A percentile compares a stretch with the other conserved stretches of the same genome.
These are phyloP conservation scores for Neurospora crassa DNA, from an alignment of 2,329 filamentous ascomycete genomes.

Conservation along the genomic window DNA sequence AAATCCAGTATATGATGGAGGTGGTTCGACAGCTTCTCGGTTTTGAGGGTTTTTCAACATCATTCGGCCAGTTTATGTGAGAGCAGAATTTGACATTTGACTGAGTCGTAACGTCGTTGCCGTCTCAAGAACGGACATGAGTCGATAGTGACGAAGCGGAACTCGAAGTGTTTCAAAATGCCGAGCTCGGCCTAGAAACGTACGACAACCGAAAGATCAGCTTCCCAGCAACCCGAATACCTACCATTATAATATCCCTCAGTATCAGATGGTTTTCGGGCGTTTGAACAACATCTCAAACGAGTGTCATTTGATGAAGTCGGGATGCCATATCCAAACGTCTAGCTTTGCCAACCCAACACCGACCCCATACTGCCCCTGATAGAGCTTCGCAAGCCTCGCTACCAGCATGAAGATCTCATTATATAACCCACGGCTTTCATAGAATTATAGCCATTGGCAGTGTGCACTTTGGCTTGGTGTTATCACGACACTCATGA, in stretches of 20 bases:
- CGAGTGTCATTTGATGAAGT: not conserved
- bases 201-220: not conserved
- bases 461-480: not conserved
- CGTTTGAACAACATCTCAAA: not conserved
- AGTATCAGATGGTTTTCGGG: not conserved
- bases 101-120: not conserved
- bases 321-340: not conserved
- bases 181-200: not conserved
- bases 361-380: not conserved
- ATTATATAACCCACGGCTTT: not conserved
- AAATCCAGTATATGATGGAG: not conserved
- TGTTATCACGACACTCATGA: not conserved
- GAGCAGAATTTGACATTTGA: not conserved
- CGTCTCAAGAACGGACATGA: not conserved
- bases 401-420: not conserved
- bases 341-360: not conserved
- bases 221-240: not conserved
- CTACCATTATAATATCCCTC: not conserved
- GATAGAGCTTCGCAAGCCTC: not conserved
- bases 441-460: not conserved
- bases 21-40: not conserved
- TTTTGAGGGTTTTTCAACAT: too few species aligned
- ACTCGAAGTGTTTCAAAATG: not conserved
- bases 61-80: not conserved
- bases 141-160: not conserved